These are phyloP conservation scores for Alloteropsis angusta DNA, from an alignment of 202 grass and related monocot species.

Conservation along the genomic window DNA sequence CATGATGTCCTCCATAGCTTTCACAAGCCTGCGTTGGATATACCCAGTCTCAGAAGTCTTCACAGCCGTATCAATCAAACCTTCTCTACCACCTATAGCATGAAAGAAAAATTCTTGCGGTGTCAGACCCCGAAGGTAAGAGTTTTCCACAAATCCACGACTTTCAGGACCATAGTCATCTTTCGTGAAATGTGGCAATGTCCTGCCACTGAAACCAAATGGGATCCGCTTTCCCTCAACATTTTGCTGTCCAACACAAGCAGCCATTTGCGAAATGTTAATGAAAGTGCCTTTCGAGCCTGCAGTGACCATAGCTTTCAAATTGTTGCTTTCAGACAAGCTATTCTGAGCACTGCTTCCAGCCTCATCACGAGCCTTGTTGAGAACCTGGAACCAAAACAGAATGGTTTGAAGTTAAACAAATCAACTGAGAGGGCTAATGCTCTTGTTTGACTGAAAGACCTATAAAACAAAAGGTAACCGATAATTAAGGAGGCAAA, in stretches of 20 bases:
- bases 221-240: constrained; percentile 88
- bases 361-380: constrained; percentile 71
- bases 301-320: constrained; percentile 89
- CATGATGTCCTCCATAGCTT: constrained; percentile 99
- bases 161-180: constrained; percentile 80
- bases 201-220: constrained; percentile 74
- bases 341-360: constrained; percentile 70
- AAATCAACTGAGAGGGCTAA: not conserved
- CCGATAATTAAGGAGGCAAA: not conserved
- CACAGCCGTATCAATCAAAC: constrained; percentile 95
- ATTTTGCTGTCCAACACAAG: constrained; percentile 89
- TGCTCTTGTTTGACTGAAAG: not conserved
- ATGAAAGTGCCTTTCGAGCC: constrained; percentile 87
- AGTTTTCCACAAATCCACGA: constrained; percentile 98
- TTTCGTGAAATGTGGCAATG: constrained; percentile 88
- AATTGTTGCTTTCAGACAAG: constrained; percentile 89
- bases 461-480: not conserved
- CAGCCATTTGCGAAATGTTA: constrained; percentile 83
- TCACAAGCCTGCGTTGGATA: constrained; percentile 83
- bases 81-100: constrained; percentile 94
- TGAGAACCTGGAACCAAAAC: constrained; percentile 57
- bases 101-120: constrained; percentile 98
- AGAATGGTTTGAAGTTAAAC: not conserved
- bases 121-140: constrained; percentile 83
- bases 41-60: constrained; percentile 97